A percentile compares a stretch with the other conserved stretches of the same genome.
These are phyloP conservation scores for Herpotrichia juniperi DNA, from an alignment of 2,329 filamentous ascomycete genomes.

Conservation along the genomic window DNA sequence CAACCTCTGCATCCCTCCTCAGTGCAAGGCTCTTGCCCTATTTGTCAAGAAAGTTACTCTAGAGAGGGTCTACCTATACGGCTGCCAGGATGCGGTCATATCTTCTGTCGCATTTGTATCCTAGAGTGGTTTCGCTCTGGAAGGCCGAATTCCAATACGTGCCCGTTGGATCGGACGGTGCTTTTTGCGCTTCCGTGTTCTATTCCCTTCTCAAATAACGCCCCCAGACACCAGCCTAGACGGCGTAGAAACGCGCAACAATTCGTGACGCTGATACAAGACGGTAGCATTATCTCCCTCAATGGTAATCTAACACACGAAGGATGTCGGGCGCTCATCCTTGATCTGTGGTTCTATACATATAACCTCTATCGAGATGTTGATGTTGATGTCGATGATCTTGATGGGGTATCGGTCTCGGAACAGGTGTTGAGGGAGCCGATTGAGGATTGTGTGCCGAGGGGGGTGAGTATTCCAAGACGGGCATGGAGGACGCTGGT, in stretches of 20 bases:
- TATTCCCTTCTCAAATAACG: too few species aligned
- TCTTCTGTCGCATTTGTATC: not conserved
- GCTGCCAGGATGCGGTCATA: not conserved
- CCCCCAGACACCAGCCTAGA: too few species aligned
- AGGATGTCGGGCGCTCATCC: not conserved
- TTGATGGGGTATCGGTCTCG: not conserved
- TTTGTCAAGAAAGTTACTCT: not conserved
- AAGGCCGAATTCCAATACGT: not conserved
- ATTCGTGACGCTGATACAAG: not conserved
- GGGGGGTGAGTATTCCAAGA: not conserved
- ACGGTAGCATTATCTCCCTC: not conserved
- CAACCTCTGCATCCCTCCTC: not conserved
- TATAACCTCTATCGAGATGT: not conserved
- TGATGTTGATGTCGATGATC: not conserved
- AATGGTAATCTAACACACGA: not conserved
- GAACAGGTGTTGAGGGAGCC: not conserved
- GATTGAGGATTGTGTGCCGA: not conserved
- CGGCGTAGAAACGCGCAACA: not conserved
- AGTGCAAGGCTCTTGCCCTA: not conserved
- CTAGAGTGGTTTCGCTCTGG: not conserved
- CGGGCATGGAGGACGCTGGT: not conserved
- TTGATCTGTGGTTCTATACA: not conserved
- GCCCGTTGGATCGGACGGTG: not conserved
- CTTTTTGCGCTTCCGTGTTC: not conserved
- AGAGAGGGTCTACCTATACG: not conserved